Percentiles rank a stretch among this genome's conserved stretches.
Conservation (phyloP, 352 stramenopile genomes). For the Globisporangium camurandrum region DNA sequence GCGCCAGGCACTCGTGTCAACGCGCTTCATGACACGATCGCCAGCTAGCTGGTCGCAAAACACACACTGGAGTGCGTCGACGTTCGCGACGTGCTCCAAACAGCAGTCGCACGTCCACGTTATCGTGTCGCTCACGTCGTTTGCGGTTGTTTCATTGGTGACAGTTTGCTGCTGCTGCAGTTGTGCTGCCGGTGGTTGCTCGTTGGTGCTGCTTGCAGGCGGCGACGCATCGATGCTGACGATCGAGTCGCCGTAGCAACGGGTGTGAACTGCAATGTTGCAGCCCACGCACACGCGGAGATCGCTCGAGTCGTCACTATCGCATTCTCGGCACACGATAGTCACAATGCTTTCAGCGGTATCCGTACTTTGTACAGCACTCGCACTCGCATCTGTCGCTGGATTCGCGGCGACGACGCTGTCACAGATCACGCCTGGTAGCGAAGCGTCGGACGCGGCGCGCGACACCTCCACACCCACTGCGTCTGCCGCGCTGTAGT, state of each 20-base stretch:
- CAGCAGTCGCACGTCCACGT: constrained; percentile 45
- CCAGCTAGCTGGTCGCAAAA: constrained; percentile 29
- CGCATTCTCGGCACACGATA: constrained; percentile 1
- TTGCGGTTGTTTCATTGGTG: too few relatives aligned
- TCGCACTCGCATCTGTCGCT: background rate
- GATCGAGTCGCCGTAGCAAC: constrained; percentile 21
- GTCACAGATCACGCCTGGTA: background rate
- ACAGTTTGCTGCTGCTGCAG: background rate
- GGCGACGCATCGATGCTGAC: background rate
- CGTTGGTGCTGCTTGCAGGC: background rate
- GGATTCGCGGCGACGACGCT: background rate
- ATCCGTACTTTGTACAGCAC: too few relatives aligned
- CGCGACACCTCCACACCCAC: background rate
- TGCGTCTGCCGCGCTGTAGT: background rate
- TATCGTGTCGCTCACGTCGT: background rate
- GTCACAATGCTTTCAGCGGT: background rate
- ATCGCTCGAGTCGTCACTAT: background rate
- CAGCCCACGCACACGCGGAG: constrained; percentile 26
- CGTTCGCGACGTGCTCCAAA: constrained; percentile 12
- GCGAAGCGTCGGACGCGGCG: background rate
- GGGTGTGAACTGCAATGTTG: constrained; percentile 21
- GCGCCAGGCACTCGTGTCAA: constrained; percentile 16
- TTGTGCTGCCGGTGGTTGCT: too few relatives aligned
- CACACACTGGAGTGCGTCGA: constrained; percentile 17
- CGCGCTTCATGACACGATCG: constrained; percentile 15